phyloP scores from a whole-genome alignment of 768 basidiomycete genomes.

The Kwoniella sp. region DNA sequence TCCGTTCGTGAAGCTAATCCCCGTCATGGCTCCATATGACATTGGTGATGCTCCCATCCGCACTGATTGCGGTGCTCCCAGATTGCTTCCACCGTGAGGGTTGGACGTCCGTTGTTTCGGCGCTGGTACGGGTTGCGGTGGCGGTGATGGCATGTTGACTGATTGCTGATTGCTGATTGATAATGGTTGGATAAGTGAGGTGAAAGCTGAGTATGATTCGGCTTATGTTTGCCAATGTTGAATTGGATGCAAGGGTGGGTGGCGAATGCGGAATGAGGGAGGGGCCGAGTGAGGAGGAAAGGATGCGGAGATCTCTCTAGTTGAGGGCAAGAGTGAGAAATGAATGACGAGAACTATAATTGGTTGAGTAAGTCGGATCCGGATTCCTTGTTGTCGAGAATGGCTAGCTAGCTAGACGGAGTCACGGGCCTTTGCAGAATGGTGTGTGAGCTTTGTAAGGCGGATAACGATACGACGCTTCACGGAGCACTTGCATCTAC shows the following conservation, averaged over 20 bases:
- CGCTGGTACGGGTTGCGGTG: constrained; percentile 35
- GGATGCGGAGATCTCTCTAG: neutral
- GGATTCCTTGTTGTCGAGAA: no score
- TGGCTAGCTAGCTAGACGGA: no score
- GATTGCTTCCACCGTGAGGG: constrained; percentile 14
- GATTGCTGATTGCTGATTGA: neutral
- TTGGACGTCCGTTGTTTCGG: constrained; percentile 19
- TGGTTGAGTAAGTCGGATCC: no score
- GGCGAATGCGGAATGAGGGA: constrained; percentile 1
- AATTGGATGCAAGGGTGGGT: neutral
- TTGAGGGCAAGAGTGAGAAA: neutral
- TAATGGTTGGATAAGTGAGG: neutral
- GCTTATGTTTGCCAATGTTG: neutral
- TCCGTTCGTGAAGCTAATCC: constrained; percentile 48
- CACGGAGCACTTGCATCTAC: no score
- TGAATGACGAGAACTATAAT: neutral
- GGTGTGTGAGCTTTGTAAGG: no score
- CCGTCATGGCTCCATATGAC: constrained; percentile 46
- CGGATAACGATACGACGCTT: neutral
- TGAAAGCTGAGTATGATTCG: neutral
- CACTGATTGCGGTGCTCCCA: constrained; percentile 16
- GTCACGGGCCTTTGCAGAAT: no score
- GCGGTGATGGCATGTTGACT: constrained; percentile 34
- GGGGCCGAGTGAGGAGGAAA: neutral
- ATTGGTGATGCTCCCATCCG: constrained; percentile 40